Evolutionary conservation across 2,329 filamentous ascomycete species (phyloP).

Genomic region (Akanthomyces uredinophilus): DNA sequence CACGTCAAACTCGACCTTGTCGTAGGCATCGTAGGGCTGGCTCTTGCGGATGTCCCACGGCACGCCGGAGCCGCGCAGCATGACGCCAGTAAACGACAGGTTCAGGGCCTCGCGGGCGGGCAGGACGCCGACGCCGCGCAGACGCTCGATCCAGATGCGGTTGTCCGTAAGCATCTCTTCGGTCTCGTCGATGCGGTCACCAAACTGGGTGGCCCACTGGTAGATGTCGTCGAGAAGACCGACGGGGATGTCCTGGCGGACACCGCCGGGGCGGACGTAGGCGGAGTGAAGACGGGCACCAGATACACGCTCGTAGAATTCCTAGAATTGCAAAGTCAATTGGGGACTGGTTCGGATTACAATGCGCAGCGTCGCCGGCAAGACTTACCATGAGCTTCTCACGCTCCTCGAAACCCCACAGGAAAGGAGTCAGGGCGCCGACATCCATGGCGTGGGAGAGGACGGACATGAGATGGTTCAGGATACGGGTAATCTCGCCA

Average conservation of each 20-base stretch:
- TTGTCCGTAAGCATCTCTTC: constrained; percentile 99
- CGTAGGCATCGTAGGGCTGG: constrained; percentile 95
- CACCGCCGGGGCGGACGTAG: constrained; percentile 93
- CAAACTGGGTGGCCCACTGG: constrained; percentile 98
- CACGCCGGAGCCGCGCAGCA: constrained; percentile 94
- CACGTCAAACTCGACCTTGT: constrained; percentile 95
- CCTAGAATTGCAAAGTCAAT: constrained; percentile 47
- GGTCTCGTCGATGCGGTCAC: constrained; percentile 96
- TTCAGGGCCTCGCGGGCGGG: constrained; percentile 91
- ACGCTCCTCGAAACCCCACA: constrained; percentile 99
- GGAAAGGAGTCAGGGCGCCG: constrained; percentile 92
- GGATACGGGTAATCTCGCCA: constrained; percentile 84
- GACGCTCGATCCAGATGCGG: constrained; percentile 95
- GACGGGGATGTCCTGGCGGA: constrained; percentile 89
- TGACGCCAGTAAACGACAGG: constrained; percentile 93
- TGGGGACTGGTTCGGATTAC: background rate
- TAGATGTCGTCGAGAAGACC: constrained; percentile 98
- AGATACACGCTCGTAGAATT: constrained; percentile 99
- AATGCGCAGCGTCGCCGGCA: background rate
- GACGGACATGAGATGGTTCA: constrained; percentile 98
- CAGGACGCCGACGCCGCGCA: constrained; percentile 87
- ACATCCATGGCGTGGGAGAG: constrained; percentile 98
- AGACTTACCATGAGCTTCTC: constrained; percentile 94
- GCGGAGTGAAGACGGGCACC: constrained; percentile 95
- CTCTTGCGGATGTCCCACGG: constrained; percentile 97